These are phyloP conservation scores for Evernia prunastri DNA, from an alignment of 495 filamentous ascomycete species.

Conservation along the genomic window DNA sequence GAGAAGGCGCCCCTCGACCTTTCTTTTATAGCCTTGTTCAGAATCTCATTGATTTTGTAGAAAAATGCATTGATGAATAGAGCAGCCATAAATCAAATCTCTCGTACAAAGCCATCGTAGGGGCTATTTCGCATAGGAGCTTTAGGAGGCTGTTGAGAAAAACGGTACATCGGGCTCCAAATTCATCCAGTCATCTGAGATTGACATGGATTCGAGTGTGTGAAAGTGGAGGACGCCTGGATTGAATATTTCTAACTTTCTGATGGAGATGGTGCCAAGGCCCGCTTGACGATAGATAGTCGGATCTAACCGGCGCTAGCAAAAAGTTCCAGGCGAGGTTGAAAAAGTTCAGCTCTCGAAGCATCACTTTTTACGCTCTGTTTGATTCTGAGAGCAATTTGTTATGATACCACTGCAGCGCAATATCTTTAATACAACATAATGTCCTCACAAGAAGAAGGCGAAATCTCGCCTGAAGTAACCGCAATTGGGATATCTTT, in stretches of 20 bases:
- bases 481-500: conserved; percentile 89
- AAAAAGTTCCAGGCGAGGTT: conserved; percentile 15
- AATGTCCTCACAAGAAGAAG: conserved; percentile 9
- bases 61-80: too few relatives aligned
- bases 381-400: neutral
- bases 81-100: too few relatives aligned
- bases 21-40: too few relatives aligned
- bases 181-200: too few relatives aligned
- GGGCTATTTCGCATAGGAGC: too few relatives aligned
- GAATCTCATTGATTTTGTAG: too few relatives aligned
- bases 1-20: too few relatives aligned
- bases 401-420: neutral
- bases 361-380: neutral
- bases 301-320: conserved; percentile 25
- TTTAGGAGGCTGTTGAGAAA: too few relatives aligned
- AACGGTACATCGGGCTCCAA: too few relatives aligned
- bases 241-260: neutral
- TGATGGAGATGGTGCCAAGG: neutral
- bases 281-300: conserved; percentile 8
- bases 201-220: too few relatives aligned
- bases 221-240: neutral
- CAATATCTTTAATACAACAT: neutral
- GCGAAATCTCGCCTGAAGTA: conserved; percentile 11
- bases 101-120: too few relatives aligned
- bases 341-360: neutral